Evolutionary conservation across 2,329 filamentous ascomycete genomes (phyloP).

Genomic region (Teratosphaeria destructans): DNA sequence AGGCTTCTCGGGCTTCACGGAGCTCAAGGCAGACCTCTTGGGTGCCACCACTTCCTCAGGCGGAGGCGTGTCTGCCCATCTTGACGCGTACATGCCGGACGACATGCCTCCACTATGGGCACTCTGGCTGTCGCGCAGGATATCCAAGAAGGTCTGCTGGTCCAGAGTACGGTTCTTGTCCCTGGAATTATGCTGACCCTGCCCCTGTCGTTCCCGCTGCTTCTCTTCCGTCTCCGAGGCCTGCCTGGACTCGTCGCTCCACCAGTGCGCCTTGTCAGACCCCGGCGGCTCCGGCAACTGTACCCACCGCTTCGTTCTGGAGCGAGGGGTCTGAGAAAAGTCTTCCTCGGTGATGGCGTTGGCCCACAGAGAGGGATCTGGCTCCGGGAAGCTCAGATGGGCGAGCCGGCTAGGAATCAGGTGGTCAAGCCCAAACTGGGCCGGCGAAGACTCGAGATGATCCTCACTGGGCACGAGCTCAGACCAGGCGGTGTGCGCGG

Average conservation of each 20-base stretch:
- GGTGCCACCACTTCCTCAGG: not conserved
- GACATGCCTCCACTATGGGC: conserved; percentile 25
- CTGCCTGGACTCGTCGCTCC: conserved; percentile 67
- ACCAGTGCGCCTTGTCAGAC: conserved; percentile 71
- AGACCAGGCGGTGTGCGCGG: conserved; percentile 22
- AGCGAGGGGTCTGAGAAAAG: conserved; percentile 20
- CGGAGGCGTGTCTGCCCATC: conserved; percentile 6
- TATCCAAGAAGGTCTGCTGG: conserved; percentile 41
- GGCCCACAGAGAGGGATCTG: conserved; percentile 5
- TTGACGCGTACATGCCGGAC: conserved; percentile 21
- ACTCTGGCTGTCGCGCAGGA: conserved; percentile 29
- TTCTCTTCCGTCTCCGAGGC: conserved; percentile 33
- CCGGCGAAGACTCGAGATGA: conserved; percentile 19
- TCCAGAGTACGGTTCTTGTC: conserved; percentile 39
- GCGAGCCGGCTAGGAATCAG: conserved; percentile 22
- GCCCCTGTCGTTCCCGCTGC: conserved; percentile 4
- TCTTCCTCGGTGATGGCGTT: conserved; percentile 9
- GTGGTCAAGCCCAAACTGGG: conserved; percentile 26
- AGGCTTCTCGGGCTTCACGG: not conserved
- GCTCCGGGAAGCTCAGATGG: conserved; percentile 12
- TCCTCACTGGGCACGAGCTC: conserved; percentile 21
- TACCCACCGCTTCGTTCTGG: conserved; percentile 23
- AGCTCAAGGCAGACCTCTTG: not conserved
- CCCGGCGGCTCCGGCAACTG: conserved; percentile 39
- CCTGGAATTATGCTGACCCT: conserved; percentile 28